Conservation (phyloP, 257 asterid species). For the Solanum bulbocastanum region DNA sequence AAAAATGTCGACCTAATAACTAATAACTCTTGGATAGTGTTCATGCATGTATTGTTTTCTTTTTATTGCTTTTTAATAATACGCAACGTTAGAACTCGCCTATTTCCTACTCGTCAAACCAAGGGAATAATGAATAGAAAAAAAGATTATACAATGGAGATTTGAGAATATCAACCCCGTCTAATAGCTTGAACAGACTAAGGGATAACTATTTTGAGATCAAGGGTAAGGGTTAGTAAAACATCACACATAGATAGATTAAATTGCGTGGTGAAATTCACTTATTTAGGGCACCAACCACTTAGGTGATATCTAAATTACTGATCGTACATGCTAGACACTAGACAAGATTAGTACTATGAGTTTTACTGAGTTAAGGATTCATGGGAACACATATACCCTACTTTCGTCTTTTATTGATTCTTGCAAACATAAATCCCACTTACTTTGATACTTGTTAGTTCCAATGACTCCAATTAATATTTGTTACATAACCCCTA, state of each 20-base stretch:
- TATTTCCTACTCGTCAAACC: neutral
- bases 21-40: neutral
- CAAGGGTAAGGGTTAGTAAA: neutral
- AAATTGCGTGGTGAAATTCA: too few relatives aligned
- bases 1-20: neutral
- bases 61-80: too few relatives aligned
- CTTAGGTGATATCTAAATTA: too few relatives aligned
- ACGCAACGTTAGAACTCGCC: neutral
- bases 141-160: neutral
- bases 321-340: neutral
- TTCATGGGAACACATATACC: neutral
- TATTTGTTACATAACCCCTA: neutral
- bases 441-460: neutral
- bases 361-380: neutral
- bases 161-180: neutral
- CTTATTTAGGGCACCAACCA: too few relatives aligned
- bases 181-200: neutral
- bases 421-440: neutral
- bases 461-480: neutral
- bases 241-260: neutral
- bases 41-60: neutral
- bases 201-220: neutral
- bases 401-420: neutral
- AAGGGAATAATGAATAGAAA: too few relatives aligned
- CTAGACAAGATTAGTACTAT: neutral